Base-by-base conservation (phyloP, 2,329 filamentous ascomycete species). In the Fusarium nanum region DNA sequence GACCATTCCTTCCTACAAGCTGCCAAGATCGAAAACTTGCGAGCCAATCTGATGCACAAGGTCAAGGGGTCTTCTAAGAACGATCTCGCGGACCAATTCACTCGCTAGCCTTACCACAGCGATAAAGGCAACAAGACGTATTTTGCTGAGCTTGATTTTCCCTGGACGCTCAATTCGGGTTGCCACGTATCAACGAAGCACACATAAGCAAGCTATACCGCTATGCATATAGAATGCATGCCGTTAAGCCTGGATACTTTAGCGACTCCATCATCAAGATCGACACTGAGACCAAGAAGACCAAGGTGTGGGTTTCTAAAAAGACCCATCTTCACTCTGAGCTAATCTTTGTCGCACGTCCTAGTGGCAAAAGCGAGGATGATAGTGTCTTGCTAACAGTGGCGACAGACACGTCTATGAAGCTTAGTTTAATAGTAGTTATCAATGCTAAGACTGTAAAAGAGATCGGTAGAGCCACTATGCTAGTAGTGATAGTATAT, bases 181-280 rank as follows among this genome's bases (percentile, higher is more conserved):
- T 42, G 16, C 32, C 32, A 34, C 45, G 45, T 47, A 28, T 47
- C 12, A 28, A 47, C 11, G 45, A 47, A 18, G 45, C 25, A 47
- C 54, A 41, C 50, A 60, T 40, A 11, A 37, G 13, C 12, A 55
- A 23, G 40, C 49, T 55, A 9, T 67, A 67, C n/a, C 50, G 55
- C 7, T 60, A 64, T 11, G 28, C 60, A 6, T 64, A 56, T 10
- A 55, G 64, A 9, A 46, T 67, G 6, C 64, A 67, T 28, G 25
- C 25, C 11, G 50, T 64, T 5, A 44, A 59, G 14, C 22, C 14
- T 7, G 60, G 64, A 10, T 28, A 50, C n/a, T 67, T 64, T n/a
- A 47, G 30, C 25, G 64, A 64, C 27, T 67, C 64, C 16, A 53
- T 67, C 23, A 67, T 67, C 45, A 67, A 64, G 45, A 60, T 67